Evolutionary conservation across 805 yeast species (phyloP).

Genomic region (Pichia scutulata): DNA sequence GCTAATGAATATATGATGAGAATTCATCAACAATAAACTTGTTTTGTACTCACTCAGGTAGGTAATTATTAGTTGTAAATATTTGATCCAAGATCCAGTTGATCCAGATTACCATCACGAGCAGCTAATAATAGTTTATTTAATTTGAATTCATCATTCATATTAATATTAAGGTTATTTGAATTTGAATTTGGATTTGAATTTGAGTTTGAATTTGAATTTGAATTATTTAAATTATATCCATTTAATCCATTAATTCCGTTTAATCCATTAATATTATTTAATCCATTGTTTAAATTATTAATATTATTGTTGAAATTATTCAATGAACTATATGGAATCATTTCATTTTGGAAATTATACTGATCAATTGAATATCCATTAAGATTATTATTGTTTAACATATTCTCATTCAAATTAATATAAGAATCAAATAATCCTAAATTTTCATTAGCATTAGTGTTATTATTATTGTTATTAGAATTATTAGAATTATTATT

Average conservation of each 20-base stretch:
- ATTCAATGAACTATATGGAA: conserved; percentile 21
- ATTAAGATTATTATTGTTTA: conserved; percentile 8
- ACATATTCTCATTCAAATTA: conserved; percentile 18
- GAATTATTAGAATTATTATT: conserved; percentile 8
- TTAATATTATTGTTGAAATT: not conserved
- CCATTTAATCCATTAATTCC: not conserved
- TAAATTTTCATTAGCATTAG: conserved; percentile 6
- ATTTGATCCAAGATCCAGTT: conserved; percentile 39
- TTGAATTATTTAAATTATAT: not conserved
- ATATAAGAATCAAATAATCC: conserved; percentile 21
- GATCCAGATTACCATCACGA: conserved; percentile 47
- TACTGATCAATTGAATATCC: conserved; percentile 15
- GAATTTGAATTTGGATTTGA: not conserved
- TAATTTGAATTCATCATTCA: conserved; percentile 30
- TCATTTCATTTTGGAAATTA: conserved; percentile 19
- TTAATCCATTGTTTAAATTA: conserved; percentile 9
- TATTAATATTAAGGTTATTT: conserved; percentile 6
- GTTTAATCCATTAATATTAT: not conserved
- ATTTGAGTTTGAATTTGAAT: not conserved
- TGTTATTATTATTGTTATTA: conserved; percentile 12
- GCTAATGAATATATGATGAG: not conserved
- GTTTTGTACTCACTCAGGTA: too few relatives aligned
- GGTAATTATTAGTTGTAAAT: conserved; percentile 21
- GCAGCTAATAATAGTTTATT: conserved; percentile 49
- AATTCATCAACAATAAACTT: too few relatives aligned